A percentile compares a stretch with the other conserved stretches of the same genome.
These are phyloP conservation scores for Myxozyma vanderwaltii DNA, from an alignment of 805 yeast genomes.

Conservation along the genomic window DNA sequence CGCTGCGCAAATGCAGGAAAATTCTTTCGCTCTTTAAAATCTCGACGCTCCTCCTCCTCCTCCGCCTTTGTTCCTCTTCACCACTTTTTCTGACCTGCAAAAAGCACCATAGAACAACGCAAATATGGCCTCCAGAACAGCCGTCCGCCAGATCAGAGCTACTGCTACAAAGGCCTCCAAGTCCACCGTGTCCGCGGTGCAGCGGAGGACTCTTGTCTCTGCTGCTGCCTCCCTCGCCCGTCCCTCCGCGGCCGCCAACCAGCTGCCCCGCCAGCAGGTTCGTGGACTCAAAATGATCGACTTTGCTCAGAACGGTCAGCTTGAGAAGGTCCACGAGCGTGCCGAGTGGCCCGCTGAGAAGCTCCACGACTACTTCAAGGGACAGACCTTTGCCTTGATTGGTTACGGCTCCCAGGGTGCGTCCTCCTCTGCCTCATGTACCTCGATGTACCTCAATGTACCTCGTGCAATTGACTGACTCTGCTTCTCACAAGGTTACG, in stretches of 20 bases:
- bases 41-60: neutral
- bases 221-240: constrained; percentile 38
- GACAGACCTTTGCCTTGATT: constrained; percentile 94
- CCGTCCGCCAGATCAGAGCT: constrained; percentile 53
- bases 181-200: constrained; percentile 38
- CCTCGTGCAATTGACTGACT: neutral
- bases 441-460: too few species aligned
- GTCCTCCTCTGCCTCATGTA: neutral
- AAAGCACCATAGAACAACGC: too few species aligned
- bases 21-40: constrained; percentile 1
- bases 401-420: constrained; percentile 99
- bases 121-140: constrained; percentile 50
- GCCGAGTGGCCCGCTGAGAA: constrained; percentile 99
- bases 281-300: constrained; percentile 96
- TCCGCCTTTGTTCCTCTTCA: constrained; percentile 5
- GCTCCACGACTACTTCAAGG: constrained; percentile 92
- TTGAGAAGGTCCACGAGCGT: constrained; percentile 96
- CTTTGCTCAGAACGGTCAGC: constrained; percentile 78
- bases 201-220: constrained; percentile 63
- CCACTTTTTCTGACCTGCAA: too few species aligned
- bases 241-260: constrained; percentile 56
- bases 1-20: constrained; percentile 7
- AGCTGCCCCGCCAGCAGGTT: constrained; percentile 53
- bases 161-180: constrained; percentile 36
- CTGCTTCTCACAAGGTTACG: constrained; percentile 54